Conservation (phyloP, 2,329 filamentous ascomycete genomes). For the Calonectria crousiana region DNA sequence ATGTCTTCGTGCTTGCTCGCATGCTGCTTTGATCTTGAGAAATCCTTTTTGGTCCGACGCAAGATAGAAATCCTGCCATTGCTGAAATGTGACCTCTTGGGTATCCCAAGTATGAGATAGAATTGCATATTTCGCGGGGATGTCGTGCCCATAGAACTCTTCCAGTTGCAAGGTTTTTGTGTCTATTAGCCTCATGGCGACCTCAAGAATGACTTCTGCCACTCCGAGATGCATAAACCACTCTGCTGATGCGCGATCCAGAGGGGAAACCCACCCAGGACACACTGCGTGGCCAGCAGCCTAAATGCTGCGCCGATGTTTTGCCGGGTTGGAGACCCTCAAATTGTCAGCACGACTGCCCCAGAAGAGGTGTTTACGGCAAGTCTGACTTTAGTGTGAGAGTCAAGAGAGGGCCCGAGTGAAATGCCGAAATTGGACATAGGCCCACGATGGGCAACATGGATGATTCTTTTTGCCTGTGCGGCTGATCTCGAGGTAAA, state of each 20-base stretch:
- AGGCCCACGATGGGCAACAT: too few relatives aligned
- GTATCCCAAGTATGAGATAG: not conserved
- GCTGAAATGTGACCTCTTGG: not conserved
- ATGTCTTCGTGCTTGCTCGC: not conserved
- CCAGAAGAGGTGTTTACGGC: not conserved
- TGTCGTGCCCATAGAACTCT: not conserved
- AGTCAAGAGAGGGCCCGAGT: not conserved
- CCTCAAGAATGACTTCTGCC: too few relatives aligned
- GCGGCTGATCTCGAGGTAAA: too few relatives aligned
- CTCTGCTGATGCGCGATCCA: not conserved
- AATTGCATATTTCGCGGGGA: not conserved
- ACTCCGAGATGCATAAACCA: not conserved
- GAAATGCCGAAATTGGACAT: too few relatives aligned
- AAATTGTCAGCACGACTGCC: not conserved
- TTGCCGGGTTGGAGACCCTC: not conserved
- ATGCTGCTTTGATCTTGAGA: not conserved
- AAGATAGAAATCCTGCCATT: not conserved
- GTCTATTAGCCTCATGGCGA: not conserved
- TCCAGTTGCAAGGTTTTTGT: not conserved
- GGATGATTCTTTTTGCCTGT: too few relatives aligned
- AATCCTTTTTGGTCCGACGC: not conserved
- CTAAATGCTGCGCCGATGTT: not conserved
- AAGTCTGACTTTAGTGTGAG: not conserved
- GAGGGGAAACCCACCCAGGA: not conserved
- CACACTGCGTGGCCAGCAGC: not conserved